Percentiles rank a stretch among this genome's conserved stretches.
Conservation (phyloP, 768 basidiomycete species). For the Albatrellus ellisii region DNA sequence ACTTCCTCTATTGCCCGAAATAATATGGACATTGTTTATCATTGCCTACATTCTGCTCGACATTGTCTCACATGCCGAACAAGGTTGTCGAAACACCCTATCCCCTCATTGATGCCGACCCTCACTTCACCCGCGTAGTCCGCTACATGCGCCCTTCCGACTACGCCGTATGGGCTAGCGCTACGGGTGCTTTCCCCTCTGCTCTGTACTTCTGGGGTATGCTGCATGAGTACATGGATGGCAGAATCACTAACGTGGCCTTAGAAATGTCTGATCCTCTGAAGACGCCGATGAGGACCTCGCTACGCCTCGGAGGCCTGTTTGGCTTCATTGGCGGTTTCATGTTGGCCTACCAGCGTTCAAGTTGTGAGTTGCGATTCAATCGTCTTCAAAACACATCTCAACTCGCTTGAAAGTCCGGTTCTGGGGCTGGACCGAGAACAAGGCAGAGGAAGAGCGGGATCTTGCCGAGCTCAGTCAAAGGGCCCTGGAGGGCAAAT, state of each 20-base stretch:
- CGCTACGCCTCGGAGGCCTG: conserved; percentile 46
- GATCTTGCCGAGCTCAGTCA: conserved; percentile 73
- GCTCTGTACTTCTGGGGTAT: conserved; percentile 73
- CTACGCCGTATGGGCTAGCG: conserved; percentile 73
- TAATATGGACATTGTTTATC: too few species aligned
- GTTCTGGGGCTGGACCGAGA: conserved; percentile 95
- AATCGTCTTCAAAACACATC: conserved; percentile 5
- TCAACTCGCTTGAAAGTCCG: conserved; percentile 48
- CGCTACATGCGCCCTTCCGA: conserved; percentile 83
- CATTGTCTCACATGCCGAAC: conserved; percentile 31
- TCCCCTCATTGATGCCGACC: conserved; percentile 91
- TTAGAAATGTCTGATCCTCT: conserved; percentile 35
- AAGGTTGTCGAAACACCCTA: conserved; percentile 51
- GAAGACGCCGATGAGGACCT: conserved; percentile 24
- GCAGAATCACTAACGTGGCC: conserved; percentile 6
- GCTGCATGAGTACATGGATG: conserved; percentile 17
- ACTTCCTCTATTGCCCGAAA: neutral
- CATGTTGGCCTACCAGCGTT: conserved; percentile 84
- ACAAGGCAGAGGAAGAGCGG: conserved; percentile 64
- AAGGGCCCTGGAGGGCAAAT: conserved; percentile 63
- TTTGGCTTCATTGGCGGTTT: conserved; percentile 88
- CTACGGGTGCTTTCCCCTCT: conserved; percentile 73
- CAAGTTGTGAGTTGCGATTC: conserved; percentile 48
- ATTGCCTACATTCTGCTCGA: conserved; percentile 12
- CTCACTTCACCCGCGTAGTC: conserved; percentile 77